Conservation (phyloP, 169 alveolate species). For the Besnoitia besnoiti region DNA sequence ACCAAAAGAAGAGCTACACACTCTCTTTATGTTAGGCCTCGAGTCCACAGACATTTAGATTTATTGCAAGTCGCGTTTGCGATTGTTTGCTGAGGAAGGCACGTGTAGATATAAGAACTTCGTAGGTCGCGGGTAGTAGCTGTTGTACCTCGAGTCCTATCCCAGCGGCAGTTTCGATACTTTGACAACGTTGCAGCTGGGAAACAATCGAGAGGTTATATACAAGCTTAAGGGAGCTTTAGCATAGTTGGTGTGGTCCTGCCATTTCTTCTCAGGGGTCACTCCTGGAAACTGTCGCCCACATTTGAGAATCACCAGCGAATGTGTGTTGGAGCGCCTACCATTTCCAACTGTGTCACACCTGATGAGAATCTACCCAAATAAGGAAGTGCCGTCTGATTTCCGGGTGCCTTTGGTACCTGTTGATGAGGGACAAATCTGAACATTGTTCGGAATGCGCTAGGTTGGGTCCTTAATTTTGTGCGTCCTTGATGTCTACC, state of each 20-base stretch:
- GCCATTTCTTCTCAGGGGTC: background rate
- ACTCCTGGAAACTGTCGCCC: conserved; percentile 9
- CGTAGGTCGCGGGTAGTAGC: too few relatives aligned
- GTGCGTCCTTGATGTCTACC: too few relatives aligned
- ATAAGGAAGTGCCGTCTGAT: conserved; percentile 50
- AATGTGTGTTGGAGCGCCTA: background rate
- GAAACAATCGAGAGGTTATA: conserved; percentile 12
- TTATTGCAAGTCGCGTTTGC: too few relatives aligned
- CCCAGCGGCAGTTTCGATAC: background rate
- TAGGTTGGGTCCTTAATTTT: too few relatives aligned
- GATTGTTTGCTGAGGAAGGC: too few relatives aligned
- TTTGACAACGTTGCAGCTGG: background rate
- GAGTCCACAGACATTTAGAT: too few relatives aligned
- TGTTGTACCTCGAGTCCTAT: background rate
- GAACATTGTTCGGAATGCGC: too few relatives aligned
- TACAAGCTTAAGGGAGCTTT: background rate
- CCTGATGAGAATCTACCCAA: conserved; percentile 5
- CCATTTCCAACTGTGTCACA: background rate
- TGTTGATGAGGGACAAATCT: conserved; percentile 30
- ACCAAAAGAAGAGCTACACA: too few relatives aligned
- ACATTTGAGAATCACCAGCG: background rate
- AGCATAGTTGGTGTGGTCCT: conserved; percentile 22
- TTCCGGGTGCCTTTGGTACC: background rate
- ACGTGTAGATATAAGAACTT: too few relatives aligned
- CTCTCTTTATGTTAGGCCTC: too few relatives aligned